These are phyloP conservation scores for Cyanodermella asteris DNA, from an alignment of 2,329 filamentous ascomycete species.

Conservation along the genomic window DNA sequence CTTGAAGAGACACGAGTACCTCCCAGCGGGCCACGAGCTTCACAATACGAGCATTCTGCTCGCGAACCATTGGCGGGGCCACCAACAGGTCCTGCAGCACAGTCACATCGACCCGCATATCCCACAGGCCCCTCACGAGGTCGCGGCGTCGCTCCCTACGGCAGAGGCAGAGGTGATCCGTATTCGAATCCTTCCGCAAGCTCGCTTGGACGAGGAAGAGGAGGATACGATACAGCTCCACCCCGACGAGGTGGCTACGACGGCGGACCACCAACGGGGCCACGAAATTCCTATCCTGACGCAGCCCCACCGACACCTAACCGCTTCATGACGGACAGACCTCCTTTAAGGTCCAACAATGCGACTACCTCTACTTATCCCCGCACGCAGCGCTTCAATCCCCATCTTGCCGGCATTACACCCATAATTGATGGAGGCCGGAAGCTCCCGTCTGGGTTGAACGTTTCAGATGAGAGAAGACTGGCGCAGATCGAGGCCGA, in stretches of 20 bases:
- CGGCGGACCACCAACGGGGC: slow-evolving; percentile 6
- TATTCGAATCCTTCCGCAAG: too few species aligned
- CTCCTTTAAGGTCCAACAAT: slow-evolving; percentile 16
- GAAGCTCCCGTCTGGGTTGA: slow-evolving; percentile 16
- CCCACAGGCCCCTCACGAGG: too few species aligned
- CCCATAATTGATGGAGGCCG: slow-evolving; percentile 21
- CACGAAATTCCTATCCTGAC: slow-evolving; percentile 1
- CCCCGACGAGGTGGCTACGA: too few species aligned
- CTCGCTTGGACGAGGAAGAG: background rate
- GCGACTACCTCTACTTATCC: slow-evolving; percentile 16
- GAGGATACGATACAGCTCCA: too few species aligned
- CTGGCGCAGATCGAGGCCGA: slow-evolving; percentile 22
- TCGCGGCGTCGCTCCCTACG: too few species aligned
- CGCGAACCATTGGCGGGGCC: too few species aligned
- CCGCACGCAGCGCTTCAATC: slow-evolving; percentile 18
- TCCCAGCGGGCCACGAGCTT: too few species aligned
- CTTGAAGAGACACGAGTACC: too few species aligned
- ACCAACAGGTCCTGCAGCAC: too few species aligned
- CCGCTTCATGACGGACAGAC: slow-evolving; percentile 14
- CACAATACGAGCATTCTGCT: too few species aligned
- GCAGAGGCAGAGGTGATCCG: too few species aligned
- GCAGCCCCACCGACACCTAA: slow-evolving; percentile 10
- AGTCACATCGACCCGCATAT: too few species aligned
- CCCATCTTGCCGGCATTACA: slow-evolving; percentile 10
- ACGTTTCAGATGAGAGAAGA: slow-evolving; percentile 20